Conservation (phyloP, 805 yeast genomes). For the Wickerhamiella dianesei region DNA sequence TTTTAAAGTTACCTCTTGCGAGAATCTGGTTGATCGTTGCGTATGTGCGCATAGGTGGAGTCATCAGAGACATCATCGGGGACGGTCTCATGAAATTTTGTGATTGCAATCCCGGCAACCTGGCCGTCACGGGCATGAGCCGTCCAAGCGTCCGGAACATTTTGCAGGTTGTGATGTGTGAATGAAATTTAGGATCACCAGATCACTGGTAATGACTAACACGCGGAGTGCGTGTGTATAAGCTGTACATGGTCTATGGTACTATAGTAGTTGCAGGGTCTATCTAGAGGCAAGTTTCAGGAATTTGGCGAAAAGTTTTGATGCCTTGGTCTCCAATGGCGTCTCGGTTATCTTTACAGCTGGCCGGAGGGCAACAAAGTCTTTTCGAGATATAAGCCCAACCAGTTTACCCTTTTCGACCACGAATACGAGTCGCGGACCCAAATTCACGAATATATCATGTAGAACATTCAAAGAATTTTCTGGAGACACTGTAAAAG, state of each 20-base stretch:
- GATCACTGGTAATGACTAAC: no score
- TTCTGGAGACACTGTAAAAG: constrained; percentile 42
- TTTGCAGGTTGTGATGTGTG: no score
- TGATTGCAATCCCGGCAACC: not conserved
- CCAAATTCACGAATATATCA: constrained; percentile 60
- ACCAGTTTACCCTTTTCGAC: constrained; percentile 42
- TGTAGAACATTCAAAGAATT: constrained; percentile 48
- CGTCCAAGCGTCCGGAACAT: not conserved
- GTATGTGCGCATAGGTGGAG: constrained; percentile 8
- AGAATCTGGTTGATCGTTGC: constrained; percentile 25
- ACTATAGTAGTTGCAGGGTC: no score
- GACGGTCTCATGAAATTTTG: not conserved
- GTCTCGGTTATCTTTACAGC: constrained; percentile 1
- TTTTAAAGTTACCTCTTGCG: constrained; percentile 23
- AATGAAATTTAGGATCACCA: no score
- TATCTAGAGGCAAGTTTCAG: not conserved
- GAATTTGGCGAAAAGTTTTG: not conserved
- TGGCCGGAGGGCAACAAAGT: constrained; percentile 37
- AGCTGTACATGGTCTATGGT: no score
- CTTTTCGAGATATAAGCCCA: constrained; percentile 81
- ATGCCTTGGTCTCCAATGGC: constrained; percentile 1
- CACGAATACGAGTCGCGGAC: constrained; percentile 63
- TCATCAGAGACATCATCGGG: not conserved
- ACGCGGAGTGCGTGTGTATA: no score
- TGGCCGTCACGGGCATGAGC: not conserved